phyloP scores from a whole-genome alignment of 495 filamentous ascomycete genomes.

The Penicillium arizonense region DNA sequence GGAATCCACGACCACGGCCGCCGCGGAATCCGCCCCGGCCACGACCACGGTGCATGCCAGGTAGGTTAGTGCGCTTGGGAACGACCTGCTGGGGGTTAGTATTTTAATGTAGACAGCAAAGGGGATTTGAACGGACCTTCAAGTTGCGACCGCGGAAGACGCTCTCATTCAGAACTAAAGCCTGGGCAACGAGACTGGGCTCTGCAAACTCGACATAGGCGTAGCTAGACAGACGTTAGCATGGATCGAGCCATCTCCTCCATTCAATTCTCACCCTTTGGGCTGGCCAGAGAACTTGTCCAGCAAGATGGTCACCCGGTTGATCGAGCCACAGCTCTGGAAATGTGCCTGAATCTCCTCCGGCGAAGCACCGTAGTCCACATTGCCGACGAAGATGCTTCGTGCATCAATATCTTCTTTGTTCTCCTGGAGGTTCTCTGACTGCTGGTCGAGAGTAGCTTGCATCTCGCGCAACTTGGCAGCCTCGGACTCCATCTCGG shows the following conservation, averaged over 20 bases:
- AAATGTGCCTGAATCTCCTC: constrained; percentile 99
- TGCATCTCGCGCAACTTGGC: constrained; percentile 98
- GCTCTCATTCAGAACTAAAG: constrained; percentile 93
- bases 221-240: constrained; percentile 68
- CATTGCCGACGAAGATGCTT: constrained; percentile 98
- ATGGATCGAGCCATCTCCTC: constrained; percentile 19
- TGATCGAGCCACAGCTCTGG: constrained; percentile 95
- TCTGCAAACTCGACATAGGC: constrained; percentile 99
- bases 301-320: constrained; percentile 94
- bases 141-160: constrained; percentile 92
- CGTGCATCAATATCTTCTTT: constrained; percentile 95
- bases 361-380: constrained; percentile 95
- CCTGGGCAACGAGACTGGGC: constrained; percentile 87
- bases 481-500: constrained; percentile 98
- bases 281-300: constrained; percentile 98
- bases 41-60: constrained; percentile 83
- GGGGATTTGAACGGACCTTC: constrained; percentile 59
- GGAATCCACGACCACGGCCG: constrained; percentile 64
- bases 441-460: constrained; percentile 78
- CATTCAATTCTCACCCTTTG: constrained; percentile 72
- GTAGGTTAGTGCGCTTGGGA: constrained; percentile 95
- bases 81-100: constrained; percentile 60
- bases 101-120: not conserved
- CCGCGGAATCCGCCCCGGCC: constrained; percentile 68
- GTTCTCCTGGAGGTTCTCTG: constrained; percentile 79